These are phyloP conservation scores for Leptomonas seymouri DNA, from an alignment of 208 protist species.

Conservation along the genomic window DNA sequence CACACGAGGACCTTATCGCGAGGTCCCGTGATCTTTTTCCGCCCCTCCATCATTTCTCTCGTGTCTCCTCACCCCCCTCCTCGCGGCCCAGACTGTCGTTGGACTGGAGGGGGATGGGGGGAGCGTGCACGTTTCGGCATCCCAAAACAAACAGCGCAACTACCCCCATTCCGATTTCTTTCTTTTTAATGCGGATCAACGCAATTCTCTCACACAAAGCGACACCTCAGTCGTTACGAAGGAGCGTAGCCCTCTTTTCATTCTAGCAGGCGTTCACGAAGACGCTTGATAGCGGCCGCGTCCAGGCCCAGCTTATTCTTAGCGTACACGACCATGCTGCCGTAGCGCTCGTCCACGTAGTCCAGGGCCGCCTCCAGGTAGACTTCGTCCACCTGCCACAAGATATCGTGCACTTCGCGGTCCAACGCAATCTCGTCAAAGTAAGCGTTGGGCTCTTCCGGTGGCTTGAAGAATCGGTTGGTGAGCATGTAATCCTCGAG, in stretches of 20 bases:
- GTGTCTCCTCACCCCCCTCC: too few species aligned
- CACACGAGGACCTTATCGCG: too few species aligned
- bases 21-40: too few species aligned
- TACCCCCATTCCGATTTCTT: not conserved
- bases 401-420: slow-evolving; percentile 16
- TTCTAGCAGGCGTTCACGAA: slow-evolving; percentile 8
- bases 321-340: slow-evolving; percentile 24
- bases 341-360: slow-evolving; percentile 26
- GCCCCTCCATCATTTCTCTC: too few species aligned
- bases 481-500: slow-evolving; percentile 54
- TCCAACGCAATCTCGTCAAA: slow-evolving; percentile 7
- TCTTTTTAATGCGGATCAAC: not conserved
- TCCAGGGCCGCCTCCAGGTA: slow-evolving; percentile 21
- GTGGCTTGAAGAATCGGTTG: slow-evolving; percentile 24
- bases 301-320: slow-evolving; percentile 24
- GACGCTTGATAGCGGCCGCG: not conserved
- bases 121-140: too few species aligned
- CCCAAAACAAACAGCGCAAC: too few species aligned
- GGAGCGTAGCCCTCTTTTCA: not conserved
- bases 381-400: slow-evolving; percentile 28
- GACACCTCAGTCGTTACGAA: too few species aligned
- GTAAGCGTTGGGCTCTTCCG: slow-evolving; percentile 7
- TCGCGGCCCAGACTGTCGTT: too few species aligned
- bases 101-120: too few species aligned
- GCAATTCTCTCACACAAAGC: too few species aligned